Base-by-base conservation (phyloP, 2,329 filamentous ascomycete genomes). In the Trichoderma semiorbis region DNA sequence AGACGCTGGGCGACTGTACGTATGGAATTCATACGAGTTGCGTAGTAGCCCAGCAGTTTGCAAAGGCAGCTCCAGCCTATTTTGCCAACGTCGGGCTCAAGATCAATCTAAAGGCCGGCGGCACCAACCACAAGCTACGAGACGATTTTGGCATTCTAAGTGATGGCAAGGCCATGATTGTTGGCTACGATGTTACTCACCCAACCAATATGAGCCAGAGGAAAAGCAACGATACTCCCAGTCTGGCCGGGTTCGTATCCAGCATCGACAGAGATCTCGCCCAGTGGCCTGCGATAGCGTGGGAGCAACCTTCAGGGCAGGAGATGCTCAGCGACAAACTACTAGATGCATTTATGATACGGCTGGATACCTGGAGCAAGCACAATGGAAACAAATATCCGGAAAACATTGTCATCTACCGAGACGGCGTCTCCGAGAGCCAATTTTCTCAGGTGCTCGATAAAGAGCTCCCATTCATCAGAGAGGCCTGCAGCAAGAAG, bases 131-230 rank as follows among this genome's bases (percentile, higher is more conserved):
- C 78, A 82, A 81, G 16, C 82, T 97, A 2, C 82, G 74, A 0
- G 80, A 84, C 0, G 86, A 90, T 30, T 83, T 91, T 5, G 86
- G 85, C 1, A 84, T 94, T 0, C 81, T 94, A 69, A 83, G 84
- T 53, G 85, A 91, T 39, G 88, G 88, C 1, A 90, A 90, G 75
- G 97, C 94, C 0, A 97, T 98, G 90, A 83, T 97, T 1, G 89
- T 97, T 10, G 94, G 95, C 0, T 91, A 96, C 75, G 95, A 97
- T 77, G 94, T 97, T 1, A 97, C 94, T 0, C 95, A 97, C 76
- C 94, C 95, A 0, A 95, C 94, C 6, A 88, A 88, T 74, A 78
- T 87, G 21, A 72, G 78, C n/a, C 36, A 73, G 2, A 74, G 50
- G 28, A 78, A 79, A 58, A 76, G 75, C 34, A 76, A 74, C 18